Base-by-base conservation (phyloP, 257 asterid genomes). In the Phtheirospermum japonicum region DNA sequence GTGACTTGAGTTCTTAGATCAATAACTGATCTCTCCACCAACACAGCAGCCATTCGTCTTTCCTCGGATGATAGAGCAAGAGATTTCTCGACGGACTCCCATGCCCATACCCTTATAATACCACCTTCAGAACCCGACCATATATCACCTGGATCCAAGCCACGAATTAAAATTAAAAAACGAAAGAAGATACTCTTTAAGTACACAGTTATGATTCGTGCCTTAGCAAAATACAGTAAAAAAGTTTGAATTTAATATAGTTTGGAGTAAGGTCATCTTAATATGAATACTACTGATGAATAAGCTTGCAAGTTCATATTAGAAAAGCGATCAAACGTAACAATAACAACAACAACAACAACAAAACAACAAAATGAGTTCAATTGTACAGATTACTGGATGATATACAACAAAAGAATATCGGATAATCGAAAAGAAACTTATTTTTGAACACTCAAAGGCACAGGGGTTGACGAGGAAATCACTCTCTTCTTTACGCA, bases 91-190 rank as follows among this genome's bases (percentile, higher is more conserved):
- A 87, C 58, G 19, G 85, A 61, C 76, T 90, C 92, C 95, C 95
- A 77, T 11, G 93, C 89, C 97, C 95, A 90, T 59, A 90, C 71
- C 79, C 79, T 82, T 39, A 90, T 79, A 42, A 46, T 14, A 65
- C 97, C 97, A 46, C 89, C 86, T 63, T 90, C 95, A 13, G 89
- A 81, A 39, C 97, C 90, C 10, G 95, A 71, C 97, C 97, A 90
- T 68, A 90, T 23, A 77, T 87, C 97, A 79, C 97, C 97, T 89
- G 76, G 39, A 76, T 54, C 48, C 66, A 30, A 36, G 40, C 60
- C 54, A 48, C 7, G 26, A 63, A 17, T 14, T 68, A n/a, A 13
- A n/a, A 58, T 39, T 65, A 19, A 65, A 12, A 34, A 66, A 36
- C 11, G 11, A 39, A 39, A 10, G 7, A 60, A 42, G 17, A 66